A percentile compares a stretch with the other conserved stretches of the same genome.
Evolutionary conservation across 305 asterid species (phyloP).

Genomic region (Lippia alba): DNA sequence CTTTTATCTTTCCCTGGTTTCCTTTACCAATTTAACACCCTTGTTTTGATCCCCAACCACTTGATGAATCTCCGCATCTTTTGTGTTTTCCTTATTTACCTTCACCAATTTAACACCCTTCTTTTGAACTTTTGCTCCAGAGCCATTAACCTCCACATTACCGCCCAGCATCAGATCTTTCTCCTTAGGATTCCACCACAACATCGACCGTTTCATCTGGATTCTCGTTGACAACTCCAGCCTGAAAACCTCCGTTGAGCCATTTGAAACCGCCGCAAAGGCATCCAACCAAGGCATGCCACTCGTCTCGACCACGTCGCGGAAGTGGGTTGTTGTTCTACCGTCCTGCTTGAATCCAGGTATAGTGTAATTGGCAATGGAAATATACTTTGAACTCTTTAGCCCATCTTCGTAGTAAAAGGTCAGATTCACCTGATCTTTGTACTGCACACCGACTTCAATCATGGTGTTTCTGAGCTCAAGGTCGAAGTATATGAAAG

Average conservation of each 20-base stretch:
- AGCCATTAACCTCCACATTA: constrained; percentile 3
- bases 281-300: constrained; percentile 17
- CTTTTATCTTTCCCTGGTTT: too few relatives aligned
- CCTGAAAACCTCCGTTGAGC: constrained; percentile 11
- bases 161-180: neutral
- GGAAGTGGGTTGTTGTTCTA: neutral
- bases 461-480: neutral
- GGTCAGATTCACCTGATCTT: neutral
- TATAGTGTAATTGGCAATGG: neutral
- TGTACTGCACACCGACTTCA: neutral
- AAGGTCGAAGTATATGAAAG: neutral
- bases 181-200: too few relatives aligned
- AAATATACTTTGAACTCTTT: neutral
- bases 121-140: neutral
- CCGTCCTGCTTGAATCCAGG: constrained; percentile 9
- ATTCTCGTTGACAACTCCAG: neutral
- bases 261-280: neutral
- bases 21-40: too few relatives aligned
- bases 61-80: too few relatives aligned
- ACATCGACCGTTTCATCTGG: neutral
- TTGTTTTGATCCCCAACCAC: too few relatives aligned
- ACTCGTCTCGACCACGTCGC: constrained; percentile 8
- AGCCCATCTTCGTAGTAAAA: neutral
- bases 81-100: too few relatives aligned
- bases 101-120: neutral